phyloP scores from a whole-genome alignment of 306 rosid species.

The Quillaja saponaria region DNA sequence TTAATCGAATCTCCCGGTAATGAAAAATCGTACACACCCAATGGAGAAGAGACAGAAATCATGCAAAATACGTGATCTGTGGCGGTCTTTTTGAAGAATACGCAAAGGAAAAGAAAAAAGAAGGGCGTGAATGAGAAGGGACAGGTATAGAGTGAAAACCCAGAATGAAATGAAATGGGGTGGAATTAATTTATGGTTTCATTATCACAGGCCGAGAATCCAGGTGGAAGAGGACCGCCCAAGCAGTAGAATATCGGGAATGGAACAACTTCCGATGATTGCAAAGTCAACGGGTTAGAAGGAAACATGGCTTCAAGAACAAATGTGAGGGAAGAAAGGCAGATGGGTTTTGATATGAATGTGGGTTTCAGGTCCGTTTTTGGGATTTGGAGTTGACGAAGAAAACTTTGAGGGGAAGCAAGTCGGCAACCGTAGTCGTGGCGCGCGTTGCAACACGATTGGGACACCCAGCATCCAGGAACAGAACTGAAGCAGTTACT shows the following conservation, averaged over 20 bases:
- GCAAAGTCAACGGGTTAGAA: constrained; percentile 51
- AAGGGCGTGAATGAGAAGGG: too few relatives aligned
- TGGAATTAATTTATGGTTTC: constrained; percentile 1
- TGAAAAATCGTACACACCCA: background rate
- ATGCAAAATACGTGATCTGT: constrained; percentile 30
- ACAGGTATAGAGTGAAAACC: too few relatives aligned
- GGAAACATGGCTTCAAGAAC: constrained; percentile 25
- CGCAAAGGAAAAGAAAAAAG: constrained; percentile 48
- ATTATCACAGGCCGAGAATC: constrained; percentile 37
- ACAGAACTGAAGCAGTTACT: too few relatives aligned
- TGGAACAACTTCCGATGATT: constrained; percentile 40
- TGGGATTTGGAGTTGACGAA: too few relatives aligned
- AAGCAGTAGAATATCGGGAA: constrained; percentile 44
- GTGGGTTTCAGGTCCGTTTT: background rate
- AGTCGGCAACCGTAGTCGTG: too few relatives aligned
- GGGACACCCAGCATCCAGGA: too few relatives aligned
- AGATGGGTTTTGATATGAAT: constrained; percentile 17
- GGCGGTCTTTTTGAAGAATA: constrained; percentile 49
- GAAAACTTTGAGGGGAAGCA: too few relatives aligned
- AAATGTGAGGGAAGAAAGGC: constrained; percentile 23
- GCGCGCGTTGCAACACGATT: too few relatives aligned
- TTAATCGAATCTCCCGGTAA: background rate
- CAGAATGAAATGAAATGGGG: background rate
- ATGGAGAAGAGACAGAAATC: constrained; percentile 18
- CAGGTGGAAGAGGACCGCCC: constrained; percentile 35